Evolutionary conservation across 2,329 filamentous ascomycete species (phyloP), one percentile per base, ranked within the genome.

Genomic region (Aspergillus piperis): DNA sequence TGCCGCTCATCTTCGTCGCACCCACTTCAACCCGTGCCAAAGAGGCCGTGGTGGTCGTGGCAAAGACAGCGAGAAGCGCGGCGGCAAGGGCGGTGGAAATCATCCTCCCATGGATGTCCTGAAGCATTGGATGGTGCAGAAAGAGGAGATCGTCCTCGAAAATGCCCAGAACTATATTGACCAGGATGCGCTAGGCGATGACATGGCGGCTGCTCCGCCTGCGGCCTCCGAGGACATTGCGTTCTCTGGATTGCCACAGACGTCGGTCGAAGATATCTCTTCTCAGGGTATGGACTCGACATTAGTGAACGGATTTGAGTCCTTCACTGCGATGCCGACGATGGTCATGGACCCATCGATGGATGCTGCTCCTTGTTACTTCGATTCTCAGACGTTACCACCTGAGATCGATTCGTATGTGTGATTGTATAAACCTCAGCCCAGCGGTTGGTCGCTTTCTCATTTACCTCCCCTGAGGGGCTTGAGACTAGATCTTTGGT

Each of bases 1-100:
- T 0, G 92, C 92, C 0, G 94, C 92, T 0, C 94, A 98, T 73
- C 83, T 98, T 8, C 86, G 93, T 44, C 88, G 94, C 53, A 89
- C 90, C 0, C 94, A 98, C 74, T 98, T 97, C 82, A 90, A 90
- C 71, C 88, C 85, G 1, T 83, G 84, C 66, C 84, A 85, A 71
- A 80, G 78, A 21, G 78, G 78, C 19, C 74, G 78, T n/a, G 78
- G 84, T 21, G 85, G 84, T 8, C 77, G 84, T 52, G 82, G 82
- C 50, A 85, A 85, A 70, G 82, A 83, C 59, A 84, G 83, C 62
- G 83, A 87, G 73, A 82, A 84, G 66, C 79, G 85, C 51, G 85
- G 85, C 52, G 86, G 85, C 23, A 87, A 86, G 66, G 85, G 84
- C 8, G 85, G 85, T 41, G 85, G 86, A n/a, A 84, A 86, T 62